Base-by-base conservation (phyloP, 176 grass and related monocot species). In the Thinopyrum elongatum region DNA sequence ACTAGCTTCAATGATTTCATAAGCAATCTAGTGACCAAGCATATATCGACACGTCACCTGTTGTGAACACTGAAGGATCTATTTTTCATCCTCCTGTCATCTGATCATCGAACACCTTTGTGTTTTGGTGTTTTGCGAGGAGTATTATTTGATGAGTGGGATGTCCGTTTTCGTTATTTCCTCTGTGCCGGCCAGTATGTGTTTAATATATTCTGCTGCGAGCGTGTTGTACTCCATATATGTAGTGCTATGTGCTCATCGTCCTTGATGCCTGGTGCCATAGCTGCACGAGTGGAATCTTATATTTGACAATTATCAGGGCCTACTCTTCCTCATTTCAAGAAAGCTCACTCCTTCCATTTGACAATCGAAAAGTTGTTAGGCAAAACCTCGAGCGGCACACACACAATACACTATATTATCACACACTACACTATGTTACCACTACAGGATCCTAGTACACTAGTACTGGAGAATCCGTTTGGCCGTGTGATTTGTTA, bases 271-370 rank as follows among this genome's bases (percentile, higher is more conserved):
- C 15, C 16, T 55, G 51, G 17, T 55, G 51, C 5, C 5, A 55
- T 28, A 35, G 60, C 29, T 21, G 4, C 68, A 75, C 21, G 41
- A 35, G 74, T 81, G 69, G 29, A 81, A 58, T 66, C 17, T 21
- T 57, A 21, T 21, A 0, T 19, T 57, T 57, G 51, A 57, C 17
- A 21, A 21, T 57, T 7, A 21, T 0, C 53, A 57, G 2, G 49
- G 53, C 53, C 19, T 3, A 1, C 53, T 57, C 22, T 87, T 73
- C 29, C 34, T 39, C 39, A n/a, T 39, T 55, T 73, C 55, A 79
- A 84, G 87, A 84, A 88, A 84, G 81, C 5, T 23, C n/a, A 21
- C 12, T 0, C 10, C 35, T 10, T 5, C 35, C 72, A 62, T 83
- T 72, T 83, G 51, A 30, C 51, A 23, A 51, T 9, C 39, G 8